Evolutionary conservation across 139 green algal genomes (phyloP), one percentile per base, ranked within the genome.

Genomic region (Chara braunii): DNA sequence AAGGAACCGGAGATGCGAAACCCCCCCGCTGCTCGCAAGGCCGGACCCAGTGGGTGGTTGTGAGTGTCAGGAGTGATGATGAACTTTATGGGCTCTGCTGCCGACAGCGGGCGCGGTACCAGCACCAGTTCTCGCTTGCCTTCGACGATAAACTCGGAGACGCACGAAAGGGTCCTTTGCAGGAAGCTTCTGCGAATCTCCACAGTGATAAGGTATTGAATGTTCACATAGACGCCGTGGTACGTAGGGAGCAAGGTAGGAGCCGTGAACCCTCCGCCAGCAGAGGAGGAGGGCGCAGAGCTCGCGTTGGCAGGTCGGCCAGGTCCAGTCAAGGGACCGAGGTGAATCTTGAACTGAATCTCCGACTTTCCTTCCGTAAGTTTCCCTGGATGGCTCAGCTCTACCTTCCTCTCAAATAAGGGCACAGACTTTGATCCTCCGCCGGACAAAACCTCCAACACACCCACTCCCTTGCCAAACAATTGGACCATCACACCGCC

Each of bases 1-100:
- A 67, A 14, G 3, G 22, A 26, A 12, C 57, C 57, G 26, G 57
- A 54, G 11, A 67, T 52, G 6, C 57, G 9, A n/a, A 67, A 67
- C 26, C 57, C 24, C 11, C 57, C 57, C 62, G 18, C 45, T 8
- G 5, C 35, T 5, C 45, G 5, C 45, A 55, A 5, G 35, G 14
- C 45, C 6, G 45, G 35, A 55, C 35, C 45, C 8, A 55, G 5
- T 30, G 8, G 6, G 7, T 55, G 45, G 33, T 55, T 55, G 8
- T 55, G 45, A 6, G 45, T 55, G 8, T 55, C 45, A 8, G 5
- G 45, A 5, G 45, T 55, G 7, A 55, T 55, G 45, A 55, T 6
- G 8, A 55, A 55, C 14, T 55, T 55, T 6, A 55, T 30, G 29
- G 6, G 45, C 45, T 55, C 45, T 30, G 8, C 7, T 55, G 8